phyloP scores from a whole-genome alignment of 2,329 filamentous ascomycete species.

The Cordyceps farinosa region DNA sequence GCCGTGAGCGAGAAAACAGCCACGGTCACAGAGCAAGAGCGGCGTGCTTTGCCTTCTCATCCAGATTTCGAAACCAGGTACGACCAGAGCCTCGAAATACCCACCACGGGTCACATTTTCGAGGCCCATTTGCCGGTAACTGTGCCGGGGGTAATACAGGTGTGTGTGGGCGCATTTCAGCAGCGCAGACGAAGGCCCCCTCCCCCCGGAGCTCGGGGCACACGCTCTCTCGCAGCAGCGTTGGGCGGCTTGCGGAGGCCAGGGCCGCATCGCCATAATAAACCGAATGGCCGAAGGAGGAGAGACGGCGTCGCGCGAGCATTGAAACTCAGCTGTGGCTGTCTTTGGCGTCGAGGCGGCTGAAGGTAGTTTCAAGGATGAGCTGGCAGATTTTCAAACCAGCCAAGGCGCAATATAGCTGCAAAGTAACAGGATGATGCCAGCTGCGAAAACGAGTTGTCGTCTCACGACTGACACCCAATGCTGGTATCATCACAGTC shows the following conservation, averaged over 20 bases:
- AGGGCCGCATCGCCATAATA: slow-evolving; percentile 6
- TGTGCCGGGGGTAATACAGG: slow-evolving; percentile 2
- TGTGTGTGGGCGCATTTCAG: background rate
- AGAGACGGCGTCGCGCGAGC: background rate
- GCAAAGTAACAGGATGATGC: background rate
- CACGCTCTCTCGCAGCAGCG: background rate
- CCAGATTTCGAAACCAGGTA: background rate
- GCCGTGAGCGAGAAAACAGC: background rate
- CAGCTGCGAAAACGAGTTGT: background rate
- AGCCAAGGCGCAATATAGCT: background rate
- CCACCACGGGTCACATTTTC: slow-evolving; percentile 8
- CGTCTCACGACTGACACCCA: background rate
- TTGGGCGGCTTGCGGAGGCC: background rate
- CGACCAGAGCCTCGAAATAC: background rate
- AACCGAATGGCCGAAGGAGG: slow-evolving; percentile 1
- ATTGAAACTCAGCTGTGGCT: slow-evolving; percentile 11
- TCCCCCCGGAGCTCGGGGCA: background rate
- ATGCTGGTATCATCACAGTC: background rate
- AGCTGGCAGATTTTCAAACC: background rate
- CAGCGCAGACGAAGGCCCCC: background rate
- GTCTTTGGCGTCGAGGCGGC: background rate
- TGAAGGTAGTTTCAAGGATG: slow-evolving; percentile 9
- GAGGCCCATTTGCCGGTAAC: slow-evolving; percentile 15
- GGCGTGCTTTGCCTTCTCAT: background rate
- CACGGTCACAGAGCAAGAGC: background rate